Evolutionary conservation across 2,329 filamentous ascomycete species (phyloP).

Genomic region (Hypoxylon sp.): DNA sequence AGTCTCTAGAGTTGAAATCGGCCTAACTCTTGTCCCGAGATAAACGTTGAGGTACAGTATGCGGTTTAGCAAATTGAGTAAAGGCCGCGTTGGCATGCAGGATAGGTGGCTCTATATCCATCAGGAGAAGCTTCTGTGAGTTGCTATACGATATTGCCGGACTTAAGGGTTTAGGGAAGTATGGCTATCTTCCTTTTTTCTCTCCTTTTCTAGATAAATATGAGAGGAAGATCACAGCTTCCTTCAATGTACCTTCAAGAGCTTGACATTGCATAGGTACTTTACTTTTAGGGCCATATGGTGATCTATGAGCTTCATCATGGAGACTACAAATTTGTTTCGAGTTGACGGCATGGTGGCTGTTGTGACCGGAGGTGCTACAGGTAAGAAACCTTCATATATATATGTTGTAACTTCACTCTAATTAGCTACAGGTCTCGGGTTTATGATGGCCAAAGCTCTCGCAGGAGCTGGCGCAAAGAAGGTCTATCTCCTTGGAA

Average conservation of each 20-base stretch:
- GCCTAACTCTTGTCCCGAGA: not conserved
- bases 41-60: not conserved
- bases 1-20: not conserved
- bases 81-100: not conserved
- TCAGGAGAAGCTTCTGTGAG: too few species aligned
- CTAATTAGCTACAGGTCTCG: slow-evolving; percentile 45
- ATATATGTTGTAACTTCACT: not conserved
- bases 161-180: not conserved
- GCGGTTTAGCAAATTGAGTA: not conserved
- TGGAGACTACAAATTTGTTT: slow-evolving; percentile 59
- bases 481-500: slow-evolving; percentile 68
- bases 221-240: not conserved
- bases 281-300: not conserved
- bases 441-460: slow-evolving; percentile 49
- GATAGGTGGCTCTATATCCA: not conserved
- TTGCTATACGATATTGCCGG: not conserved
- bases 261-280: too few species aligned
- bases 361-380: slow-evolving; percentile 68
- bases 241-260: not conserved
- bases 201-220: not conserved
- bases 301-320: slow-evolving; percentile 8
- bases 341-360: slow-evolving; percentile 67
- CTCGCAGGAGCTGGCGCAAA: slow-evolving; percentile 64
- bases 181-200: not conserved
- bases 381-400: slow-evolving; percentile 55